Conservation (phyloP, 495 filamentous ascomycete genomes). For the Hamigera avellanea region DNA sequence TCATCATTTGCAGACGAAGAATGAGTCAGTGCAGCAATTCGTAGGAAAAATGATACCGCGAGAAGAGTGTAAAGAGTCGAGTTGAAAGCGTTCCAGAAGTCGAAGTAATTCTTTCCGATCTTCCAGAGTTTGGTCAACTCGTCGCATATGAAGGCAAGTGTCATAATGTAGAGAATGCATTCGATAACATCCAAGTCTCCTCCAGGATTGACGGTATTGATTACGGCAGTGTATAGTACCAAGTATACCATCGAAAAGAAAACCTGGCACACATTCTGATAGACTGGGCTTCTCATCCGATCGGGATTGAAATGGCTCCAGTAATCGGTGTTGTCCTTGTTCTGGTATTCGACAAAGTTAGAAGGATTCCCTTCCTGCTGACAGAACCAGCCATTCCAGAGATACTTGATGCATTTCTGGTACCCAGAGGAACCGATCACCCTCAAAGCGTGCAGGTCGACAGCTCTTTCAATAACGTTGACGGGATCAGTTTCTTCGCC, state of each 20-base stretch:
- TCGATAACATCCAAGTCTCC: slow-evolving; percentile 83
- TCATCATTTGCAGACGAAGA: slow-evolving; percentile 33
- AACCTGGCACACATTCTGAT: slow-evolving; percentile 85
- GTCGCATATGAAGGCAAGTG: slow-evolving; percentile 83
- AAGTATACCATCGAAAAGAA: slow-evolving; percentile 75
- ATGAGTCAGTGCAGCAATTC: slow-evolving; percentile 66
- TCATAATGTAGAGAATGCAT: slow-evolving; percentile 78
- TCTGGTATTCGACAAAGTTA: slow-evolving; percentile 71
- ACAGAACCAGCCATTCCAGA: slow-evolving; percentile 94
- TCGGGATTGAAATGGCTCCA: slow-evolving; percentile 82
- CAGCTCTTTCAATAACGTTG: slow-evolving; percentile 84
- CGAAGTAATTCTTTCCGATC: slow-evolving; percentile 74
- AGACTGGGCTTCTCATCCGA: slow-evolving; percentile 80
- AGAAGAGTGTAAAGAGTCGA: slow-evolving; percentile 66
- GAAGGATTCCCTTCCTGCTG: slow-evolving; percentile 84
- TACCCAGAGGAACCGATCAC: slow-evolving; percentile 90
- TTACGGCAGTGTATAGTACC: slow-evolving; percentile 73
- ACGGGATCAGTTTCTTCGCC: slow-evolving; percentile 58
- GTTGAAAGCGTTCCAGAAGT: slow-evolving; percentile 96
- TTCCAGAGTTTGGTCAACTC: slow-evolving; percentile 86
- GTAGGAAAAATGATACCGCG: slow-evolving; percentile 59
- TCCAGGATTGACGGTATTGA: slow-evolving; percentile 75
- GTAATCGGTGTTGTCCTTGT: slow-evolving; percentile 62
- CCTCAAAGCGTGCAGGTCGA: slow-evolving; percentile 80
- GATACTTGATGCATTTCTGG: slow-evolving; percentile 81